Evolutionary conservation across 2,329 filamentous ascomycete species (phyloP).

Genomic region (Scopulariopsis brevicaulis): DNA sequence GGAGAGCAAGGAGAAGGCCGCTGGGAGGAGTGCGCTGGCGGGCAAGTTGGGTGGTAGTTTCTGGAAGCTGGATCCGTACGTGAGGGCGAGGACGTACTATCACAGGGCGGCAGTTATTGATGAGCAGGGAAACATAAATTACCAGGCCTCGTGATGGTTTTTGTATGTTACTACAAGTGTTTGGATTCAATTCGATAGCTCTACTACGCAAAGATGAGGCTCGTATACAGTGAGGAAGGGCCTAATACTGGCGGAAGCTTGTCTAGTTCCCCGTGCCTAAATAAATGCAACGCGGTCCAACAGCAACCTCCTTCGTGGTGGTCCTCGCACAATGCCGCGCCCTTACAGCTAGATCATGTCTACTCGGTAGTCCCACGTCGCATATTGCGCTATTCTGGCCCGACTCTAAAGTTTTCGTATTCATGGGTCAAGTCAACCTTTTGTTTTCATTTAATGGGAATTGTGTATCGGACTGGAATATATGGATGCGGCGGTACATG

Average conservation of each 20-base stretch:
- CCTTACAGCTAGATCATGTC: neutral
- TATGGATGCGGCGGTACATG: neutral
- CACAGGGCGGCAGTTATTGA: slow-evolving; percentile 68
- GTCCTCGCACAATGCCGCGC: neutral
- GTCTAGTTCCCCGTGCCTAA: neutral
- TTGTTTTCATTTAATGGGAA: neutral
- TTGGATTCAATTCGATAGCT: neutral
- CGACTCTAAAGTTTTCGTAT: neutral
- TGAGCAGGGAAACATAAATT: neutral
- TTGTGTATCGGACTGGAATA: neutral
- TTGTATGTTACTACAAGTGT: neutral
- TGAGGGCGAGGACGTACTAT: slow-evolving; percentile 70
- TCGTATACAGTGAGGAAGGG: neutral
- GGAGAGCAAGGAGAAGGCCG: slow-evolving; percentile 31
- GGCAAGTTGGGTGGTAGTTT: slow-evolving; percentile 57
- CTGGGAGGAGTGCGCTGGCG: slow-evolving; percentile 30
- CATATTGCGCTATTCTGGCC: neutral
- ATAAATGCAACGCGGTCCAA: neutral
- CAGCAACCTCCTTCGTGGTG: neutral
- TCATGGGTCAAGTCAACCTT: neutral
- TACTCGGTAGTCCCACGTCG: neutral
- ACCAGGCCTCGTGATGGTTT: neutral
- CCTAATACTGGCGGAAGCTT: neutral
- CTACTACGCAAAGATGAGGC: neutral
- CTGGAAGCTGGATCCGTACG: slow-evolving; percentile 80